Percentiles rank a stretch among this genome's conserved stretches.
phyloP scores from a whole-genome alignment of 768 basidiomycete species.

The Mycena indigotica region DNA sequence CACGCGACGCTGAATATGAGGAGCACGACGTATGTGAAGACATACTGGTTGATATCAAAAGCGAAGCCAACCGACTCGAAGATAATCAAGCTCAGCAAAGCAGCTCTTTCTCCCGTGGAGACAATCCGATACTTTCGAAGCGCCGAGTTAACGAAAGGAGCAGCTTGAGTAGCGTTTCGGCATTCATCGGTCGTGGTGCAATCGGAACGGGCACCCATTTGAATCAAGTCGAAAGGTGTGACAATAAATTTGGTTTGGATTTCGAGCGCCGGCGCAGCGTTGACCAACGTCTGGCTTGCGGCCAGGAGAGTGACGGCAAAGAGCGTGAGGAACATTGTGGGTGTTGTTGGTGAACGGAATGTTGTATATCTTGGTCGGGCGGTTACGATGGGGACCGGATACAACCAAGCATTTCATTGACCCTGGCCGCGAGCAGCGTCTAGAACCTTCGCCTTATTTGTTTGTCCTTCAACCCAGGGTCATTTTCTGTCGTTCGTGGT shows the following conservation, averaged over 20 bases:
- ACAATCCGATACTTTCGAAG: conserved; percentile 22
- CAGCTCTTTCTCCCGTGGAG: conserved; percentile 25
- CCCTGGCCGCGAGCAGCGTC: too few species aligned
- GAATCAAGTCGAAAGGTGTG: conserved; percentile 22
- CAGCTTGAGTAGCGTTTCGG: conserved; percentile 24
- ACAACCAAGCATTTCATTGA: background rate
- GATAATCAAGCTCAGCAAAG: conserved; percentile 25
- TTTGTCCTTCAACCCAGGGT: too few species aligned
- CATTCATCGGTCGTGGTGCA: conserved; percentile 24
- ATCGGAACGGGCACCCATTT: conserved; percentile 21
- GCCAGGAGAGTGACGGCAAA: conserved; percentile 1
- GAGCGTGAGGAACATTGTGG: background rate
- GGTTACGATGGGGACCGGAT: background rate
- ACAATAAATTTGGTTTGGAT: background rate
- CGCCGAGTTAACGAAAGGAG: conserved; percentile 27
- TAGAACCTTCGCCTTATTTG: too few species aligned
- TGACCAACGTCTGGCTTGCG: background rate
- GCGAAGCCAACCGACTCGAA: conserved; percentile 25
- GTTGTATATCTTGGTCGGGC: background rate
- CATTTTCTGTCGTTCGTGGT: too few species aligned
- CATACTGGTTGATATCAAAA: conserved; percentile 29
- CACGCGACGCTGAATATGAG: background rate
- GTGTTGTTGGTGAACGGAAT: background rate
- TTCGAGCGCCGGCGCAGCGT: background rate
- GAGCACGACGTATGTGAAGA: background rate